Conservation (phyloP, 768 basidiomycete species). For the Hemileccinum impolitum region DNA sequence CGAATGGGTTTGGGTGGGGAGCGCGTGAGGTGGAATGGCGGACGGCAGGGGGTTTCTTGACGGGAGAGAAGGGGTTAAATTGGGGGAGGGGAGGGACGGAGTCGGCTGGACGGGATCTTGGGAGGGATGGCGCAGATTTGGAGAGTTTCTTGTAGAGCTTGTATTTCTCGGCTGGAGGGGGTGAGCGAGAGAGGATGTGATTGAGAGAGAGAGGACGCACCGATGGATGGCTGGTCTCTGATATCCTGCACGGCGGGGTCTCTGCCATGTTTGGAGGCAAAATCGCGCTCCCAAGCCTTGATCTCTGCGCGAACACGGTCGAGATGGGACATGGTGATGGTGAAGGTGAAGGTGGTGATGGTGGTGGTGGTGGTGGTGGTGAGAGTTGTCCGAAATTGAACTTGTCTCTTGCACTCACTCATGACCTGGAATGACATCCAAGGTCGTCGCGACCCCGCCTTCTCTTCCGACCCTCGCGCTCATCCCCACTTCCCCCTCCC, state of each 20-base stretch:
- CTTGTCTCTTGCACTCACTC: background rate
- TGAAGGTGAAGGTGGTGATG: too few relatives aligned
- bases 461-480: conserved; percentile 51
- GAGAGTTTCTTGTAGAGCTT: conserved; percentile 76
- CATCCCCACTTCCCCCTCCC: conserved; percentile 40
- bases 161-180: conserved; percentile 65
- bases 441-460: conserved; percentile 48
- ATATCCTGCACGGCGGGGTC: conserved; percentile 72
- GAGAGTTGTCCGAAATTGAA: background rate
- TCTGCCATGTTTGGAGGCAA: conserved; percentile 51
- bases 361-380: background rate
- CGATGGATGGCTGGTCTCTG: conserved; percentile 54
- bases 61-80: conserved; percentile 79
- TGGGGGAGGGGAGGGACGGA: conserved; percentile 49
- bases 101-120: conserved; percentile 50
- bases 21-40: too few relatives aligned
- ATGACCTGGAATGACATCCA: conserved; percentile 9
- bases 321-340: conserved; percentile 15
- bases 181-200: conserved; percentile 11
- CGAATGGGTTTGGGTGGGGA: conserved; percentile 39
- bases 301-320: conserved; percentile 58
- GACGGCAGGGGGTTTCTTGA: conserved; percentile 45
- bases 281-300: conserved; percentile 75
- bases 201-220: conserved; percentile 40
- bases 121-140: conserved; percentile 40